Percentiles rank a stretch among this genome's conserved stretches.
Conservation (phyloP, 495 filamentous ascomycete species). For the Penicillium flavigenum region DNA sequence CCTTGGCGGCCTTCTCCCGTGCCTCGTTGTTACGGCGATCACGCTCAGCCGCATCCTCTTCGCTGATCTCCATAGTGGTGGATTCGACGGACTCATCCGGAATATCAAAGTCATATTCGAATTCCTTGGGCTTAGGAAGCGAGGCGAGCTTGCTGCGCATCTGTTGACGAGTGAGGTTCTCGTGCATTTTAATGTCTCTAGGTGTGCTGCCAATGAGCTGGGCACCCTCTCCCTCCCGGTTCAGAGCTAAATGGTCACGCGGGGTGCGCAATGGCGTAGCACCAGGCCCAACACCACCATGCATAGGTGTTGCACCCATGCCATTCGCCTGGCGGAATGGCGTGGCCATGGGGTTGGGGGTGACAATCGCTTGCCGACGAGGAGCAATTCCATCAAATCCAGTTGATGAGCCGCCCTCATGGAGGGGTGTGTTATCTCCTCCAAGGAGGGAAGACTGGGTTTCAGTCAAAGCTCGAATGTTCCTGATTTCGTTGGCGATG, state of each 20-base stretch:
- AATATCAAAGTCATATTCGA: slow-evolving; percentile 87
- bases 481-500: slow-evolving; percentile 93
- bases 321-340: slow-evolving; percentile 73
- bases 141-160: slow-evolving; percentile 70
- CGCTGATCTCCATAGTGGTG: slow-evolving; percentile 51
- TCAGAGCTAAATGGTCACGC: slow-evolving; percentile 84
- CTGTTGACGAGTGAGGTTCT: slow-evolving; percentile 67
- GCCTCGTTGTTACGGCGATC: slow-evolving; percentile 70
- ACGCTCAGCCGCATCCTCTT: slow-evolving; percentile 82
- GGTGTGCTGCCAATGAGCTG: slow-evolving; percentile 74
- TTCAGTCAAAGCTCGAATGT: slow-evolving; percentile 88
- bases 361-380: slow-evolving; percentile 74
- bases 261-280: slow-evolving; percentile 91
- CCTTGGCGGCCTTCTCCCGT: slow-evolving; percentile 66
- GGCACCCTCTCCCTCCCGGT: slow-evolving; percentile 56
- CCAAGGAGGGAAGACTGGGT: slow-evolving; percentile 95
- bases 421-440: slow-evolving; percentile 87
- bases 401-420: slow-evolving; percentile 77
- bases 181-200: slow-evolving; percentile 69
- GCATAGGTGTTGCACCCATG: slow-evolving; percentile 69
- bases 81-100: slow-evolving; percentile 78
- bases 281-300: slow-evolving; percentile 56
- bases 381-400: slow-evolving; percentile 87
- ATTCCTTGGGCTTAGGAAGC: slow-evolving; percentile 87
- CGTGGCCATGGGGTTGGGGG: slow-evolving; percentile 93